Percentiles rank a stretch among this genome's conserved stretches.
Conservation (phyloP, 345 rosid genomes). For the Leavenworthia alabamica region DNA sequence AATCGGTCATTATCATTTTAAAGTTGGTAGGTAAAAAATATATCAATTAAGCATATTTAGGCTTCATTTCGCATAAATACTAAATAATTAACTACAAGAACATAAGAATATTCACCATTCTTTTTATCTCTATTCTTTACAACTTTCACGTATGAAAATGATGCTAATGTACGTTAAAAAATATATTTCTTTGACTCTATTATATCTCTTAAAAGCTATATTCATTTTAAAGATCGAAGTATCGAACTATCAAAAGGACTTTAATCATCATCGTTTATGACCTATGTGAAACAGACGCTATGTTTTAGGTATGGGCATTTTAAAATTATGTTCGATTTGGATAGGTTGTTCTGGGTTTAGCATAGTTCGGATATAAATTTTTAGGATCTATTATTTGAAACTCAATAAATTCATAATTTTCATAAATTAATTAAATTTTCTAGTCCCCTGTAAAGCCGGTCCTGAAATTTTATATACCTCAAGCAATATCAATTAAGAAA, state of each 20-base stretch:
- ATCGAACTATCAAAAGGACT: background rate
- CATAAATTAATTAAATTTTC: too few species aligned
- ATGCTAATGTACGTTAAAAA: background rate
- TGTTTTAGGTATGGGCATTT: background rate
- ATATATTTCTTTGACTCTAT: background rate
- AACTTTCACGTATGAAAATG: background rate
- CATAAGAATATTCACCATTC: constrained; percentile 21
- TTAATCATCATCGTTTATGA: background rate
- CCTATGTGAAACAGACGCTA: background rate
- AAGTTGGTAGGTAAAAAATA: constrained; percentile 21
- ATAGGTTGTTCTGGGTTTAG: background rate
- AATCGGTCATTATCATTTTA: constrained; percentile 23
- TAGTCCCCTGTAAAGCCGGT: too few species aligned
- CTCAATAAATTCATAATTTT: too few species aligned
- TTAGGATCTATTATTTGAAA: too few species aligned
- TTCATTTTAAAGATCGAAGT: background rate
- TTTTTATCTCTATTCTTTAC: constrained; percentile 1
- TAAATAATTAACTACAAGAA: background rate
- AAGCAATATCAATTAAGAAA: too few species aligned
- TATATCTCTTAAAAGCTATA: background rate
- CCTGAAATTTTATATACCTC: too few species aligned
- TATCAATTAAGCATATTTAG: constrained; percentile 5
- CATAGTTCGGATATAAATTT: too few species aligned
- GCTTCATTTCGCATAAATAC: background rate
- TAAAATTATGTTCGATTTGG: background rate